Evolutionary conservation across 257 asterid species (phyloP), one percentile per base, ranked within the genome.

Genomic region (Jaltomata sinuosa): DNA sequence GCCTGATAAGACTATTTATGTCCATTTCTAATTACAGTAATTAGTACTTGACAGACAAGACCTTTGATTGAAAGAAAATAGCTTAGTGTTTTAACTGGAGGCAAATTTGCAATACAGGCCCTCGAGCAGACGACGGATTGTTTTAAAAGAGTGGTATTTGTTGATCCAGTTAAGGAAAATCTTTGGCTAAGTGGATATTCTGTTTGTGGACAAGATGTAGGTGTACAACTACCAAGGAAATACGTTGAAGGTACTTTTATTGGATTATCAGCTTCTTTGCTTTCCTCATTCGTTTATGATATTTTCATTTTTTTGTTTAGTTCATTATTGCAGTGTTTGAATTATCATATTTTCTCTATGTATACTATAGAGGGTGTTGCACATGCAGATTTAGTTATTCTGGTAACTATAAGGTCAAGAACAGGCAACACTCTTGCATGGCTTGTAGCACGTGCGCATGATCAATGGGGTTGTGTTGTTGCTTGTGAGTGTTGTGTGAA

Each of bases 401-500:
- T 95, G 93, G 98, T 95, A 67, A 95, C 98, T 55, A 95, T 98
- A 25, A 91, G 98, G 87, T 97, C 98, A 55, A 95, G 98, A 36
- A 95, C 98, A 15, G 98, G 98, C 61, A 93, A 93, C 86, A 95
- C 98, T 67, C 91, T 95, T 55, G 98, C 98, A n/a, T 95, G 98
- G 98, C 98, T 98, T 5, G 98, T 95, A 84, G 97, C 98, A 21
- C 93, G 98, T 54, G 98, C 93, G 87, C 97, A 98, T 83, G 98
- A 95, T 88, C 98, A 95, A 87, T 95, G 98, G 98, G 98, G 98
- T 53, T 98, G 98, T 84, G 98, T 98, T 78, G 93, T 95, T 68
- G 98, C 98, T 71, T 98, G 98, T 95, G 92, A 84, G 53, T 64
- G n/a, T n/a, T n/a, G n/a, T n/a, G n/a, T n/a, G n/a, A n/a, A n/a